phyloP scores from a whole-genome alignment of 495 filamentous ascomycete species.

The Bombardia bombarda region DNA sequence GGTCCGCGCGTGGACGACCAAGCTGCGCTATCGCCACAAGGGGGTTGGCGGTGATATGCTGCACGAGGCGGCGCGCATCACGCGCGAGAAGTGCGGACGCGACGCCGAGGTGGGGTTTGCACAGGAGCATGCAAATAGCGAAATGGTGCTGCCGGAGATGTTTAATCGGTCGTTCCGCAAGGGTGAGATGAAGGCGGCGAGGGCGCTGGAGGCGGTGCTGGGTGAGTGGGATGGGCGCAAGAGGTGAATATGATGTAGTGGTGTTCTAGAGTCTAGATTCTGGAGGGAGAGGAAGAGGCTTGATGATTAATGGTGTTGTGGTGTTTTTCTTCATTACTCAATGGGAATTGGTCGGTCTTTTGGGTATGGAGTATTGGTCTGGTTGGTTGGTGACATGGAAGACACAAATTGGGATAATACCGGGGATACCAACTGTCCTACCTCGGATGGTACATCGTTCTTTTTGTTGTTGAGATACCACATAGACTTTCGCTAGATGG shows the following conservation, averaged over 20 bases:
- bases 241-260: conserved; percentile 11
- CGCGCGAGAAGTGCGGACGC: conserved; percentile 47
- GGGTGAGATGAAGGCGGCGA: conserved; percentile 45
- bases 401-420: too few relatives aligned
- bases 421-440: too few relatives aligned
- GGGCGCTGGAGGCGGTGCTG: conserved; percentile 41
- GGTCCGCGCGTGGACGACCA: conserved; percentile 71
- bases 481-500: conserved; percentile 10
- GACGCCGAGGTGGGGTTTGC: conserved; percentile 58
- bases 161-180: conserved; percentile 54
- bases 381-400: neutral
- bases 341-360: too few relatives aligned
- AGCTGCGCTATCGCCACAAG: conserved; percentile 52
- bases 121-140: conserved; percentile 58
- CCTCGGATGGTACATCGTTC: neutral
- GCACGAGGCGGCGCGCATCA: conserved; percentile 53
- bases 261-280: neutral
- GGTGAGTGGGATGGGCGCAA: conserved; percentile 32
- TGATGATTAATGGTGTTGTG: too few relatives aligned
- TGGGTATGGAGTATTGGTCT: neutral
- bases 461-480: neutral
- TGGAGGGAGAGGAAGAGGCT: too few relatives aligned
- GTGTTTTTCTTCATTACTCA: too few relatives aligned
- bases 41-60: conserved; percentile 65
- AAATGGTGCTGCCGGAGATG: conserved; percentile 47